Evolutionary conservation across 2,329 filamentous ascomycete genomes (phyloP).

Genomic region (Zopfia rhizophila): DNA sequence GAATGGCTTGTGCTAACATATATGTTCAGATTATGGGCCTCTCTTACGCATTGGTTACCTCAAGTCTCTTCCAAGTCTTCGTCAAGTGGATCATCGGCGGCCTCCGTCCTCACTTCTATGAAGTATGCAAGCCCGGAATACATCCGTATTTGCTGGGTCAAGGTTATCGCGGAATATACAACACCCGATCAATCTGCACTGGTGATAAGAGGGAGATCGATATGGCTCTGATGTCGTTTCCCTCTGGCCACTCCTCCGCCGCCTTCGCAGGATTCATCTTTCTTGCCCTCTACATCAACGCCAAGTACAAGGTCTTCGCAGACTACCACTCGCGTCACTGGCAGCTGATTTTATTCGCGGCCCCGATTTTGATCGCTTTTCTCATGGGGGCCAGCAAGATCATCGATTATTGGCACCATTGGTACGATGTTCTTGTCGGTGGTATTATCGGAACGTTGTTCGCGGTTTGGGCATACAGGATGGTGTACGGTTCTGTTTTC

Average conservation of each 20-base stretch:
- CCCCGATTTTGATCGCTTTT: slow-evolving; percentile 70
- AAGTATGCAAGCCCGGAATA: slow-evolving; percentile 30
- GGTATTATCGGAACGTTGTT: slow-evolving; percentile 70
- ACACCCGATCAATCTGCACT: slow-evolving; percentile 28
- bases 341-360: slow-evolving; percentile 71
- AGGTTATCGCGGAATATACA: slow-evolving; percentile 20
- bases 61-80: slow-evolving; percentile 40
- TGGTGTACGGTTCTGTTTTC: slow-evolving; percentile 71
- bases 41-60: slow-evolving; percentile 39
- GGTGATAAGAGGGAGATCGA: slow-evolving; percentile 22
- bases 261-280: slow-evolving; percentile 46
- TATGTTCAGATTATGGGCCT: slow-evolving; percentile 37
- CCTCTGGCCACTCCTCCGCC: slow-evolving; percentile 39
- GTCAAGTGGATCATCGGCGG: slow-evolving; percentile 48
- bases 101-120: slow-evolving; percentile 46
- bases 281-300: slow-evolving; percentile 40
- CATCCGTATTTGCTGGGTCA: not conserved
- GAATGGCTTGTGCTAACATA: slow-evolving; percentile 3
- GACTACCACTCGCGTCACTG: slow-evolving; percentile 68
- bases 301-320: slow-evolving; percentile 37
- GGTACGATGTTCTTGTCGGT: slow-evolving; percentile 73
- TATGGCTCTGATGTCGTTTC: slow-evolving; percentile 45
- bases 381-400: slow-evolving; percentile 74
- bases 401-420: slow-evolving; percentile 75
- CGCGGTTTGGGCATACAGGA: slow-evolving; percentile 70